phyloP scores from a whole-genome alignment of 352 stramenopile genomes.

The Pythium sp. region DNA sequence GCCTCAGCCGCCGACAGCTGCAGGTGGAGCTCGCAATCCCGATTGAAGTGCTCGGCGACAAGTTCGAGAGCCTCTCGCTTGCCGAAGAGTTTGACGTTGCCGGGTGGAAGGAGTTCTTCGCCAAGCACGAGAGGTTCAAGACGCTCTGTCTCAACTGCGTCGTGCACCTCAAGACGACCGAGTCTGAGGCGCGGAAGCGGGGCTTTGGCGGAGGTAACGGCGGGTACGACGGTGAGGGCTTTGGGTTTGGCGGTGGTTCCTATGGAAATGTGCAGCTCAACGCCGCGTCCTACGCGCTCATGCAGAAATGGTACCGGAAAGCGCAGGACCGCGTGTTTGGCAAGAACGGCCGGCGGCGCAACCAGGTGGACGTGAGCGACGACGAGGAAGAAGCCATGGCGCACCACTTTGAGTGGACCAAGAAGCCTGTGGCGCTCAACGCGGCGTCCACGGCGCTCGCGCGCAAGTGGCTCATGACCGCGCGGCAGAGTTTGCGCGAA shows the following conservation, averaged over 20 bases:
- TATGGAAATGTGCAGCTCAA: slow-evolving; percentile 73
- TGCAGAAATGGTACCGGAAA: slow-evolving; percentile 91
- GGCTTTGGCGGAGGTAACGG: slow-evolving; percentile 23
- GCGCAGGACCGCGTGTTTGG: slow-evolving; percentile 89
- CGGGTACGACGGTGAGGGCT: slow-evolving; percentile 11
- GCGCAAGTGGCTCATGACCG: slow-evolving; percentile 74
- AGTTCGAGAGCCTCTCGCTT: slow-evolving; percentile 87
- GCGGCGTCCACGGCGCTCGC: slow-evolving; percentile 80
- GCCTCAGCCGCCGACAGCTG: slow-evolving; percentile 91
- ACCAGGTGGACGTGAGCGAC: slow-evolving; percentile 78
- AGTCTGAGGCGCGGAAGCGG: slow-evolving; percentile 22
- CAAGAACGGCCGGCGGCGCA: slow-evolving; percentile 55
- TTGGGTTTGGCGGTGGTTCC: slow-evolving; percentile 29
- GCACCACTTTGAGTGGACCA: slow-evolving; percentile 76
- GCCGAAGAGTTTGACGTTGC: slow-evolving; percentile 91
- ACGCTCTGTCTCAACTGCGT: slow-evolving; percentile 94
- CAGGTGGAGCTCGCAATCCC: slow-evolving; percentile 92
- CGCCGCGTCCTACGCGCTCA: slow-evolving; percentile 84
- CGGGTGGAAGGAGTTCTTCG: slow-evolving; percentile 95
- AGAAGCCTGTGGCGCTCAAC: slow-evolving; percentile 63
- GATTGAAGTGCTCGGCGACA: slow-evolving; percentile 91
- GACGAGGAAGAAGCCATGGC: slow-evolving; percentile 80
- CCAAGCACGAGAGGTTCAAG: slow-evolving; percentile 92
- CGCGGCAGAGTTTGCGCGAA: slow-evolving; percentile 57
- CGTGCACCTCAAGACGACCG: slow-evolving; percentile 61